Percentiles rank a stretch among this genome's conserved stretches.
Evolutionary conservation across 805 yeast species (phyloP).

Genomic region (Teunomyces panamensis): DNA sequence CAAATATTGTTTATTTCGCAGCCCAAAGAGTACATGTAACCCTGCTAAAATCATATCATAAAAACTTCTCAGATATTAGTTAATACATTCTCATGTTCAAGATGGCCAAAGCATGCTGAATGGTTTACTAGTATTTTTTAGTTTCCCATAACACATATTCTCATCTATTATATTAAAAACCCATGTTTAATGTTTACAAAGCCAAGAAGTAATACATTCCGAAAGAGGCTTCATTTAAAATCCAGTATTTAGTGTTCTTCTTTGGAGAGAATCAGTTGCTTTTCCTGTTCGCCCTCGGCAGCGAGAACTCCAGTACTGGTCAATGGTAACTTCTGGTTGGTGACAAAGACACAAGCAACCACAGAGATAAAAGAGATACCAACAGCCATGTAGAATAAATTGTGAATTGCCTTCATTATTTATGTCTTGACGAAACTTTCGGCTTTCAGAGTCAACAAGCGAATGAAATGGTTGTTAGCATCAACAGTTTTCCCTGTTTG

Average conservation of each 20-base stretch:
- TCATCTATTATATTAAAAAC: neutral
- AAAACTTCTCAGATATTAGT: too few relatives aligned
- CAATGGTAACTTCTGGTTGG: constrained; percentile 40
- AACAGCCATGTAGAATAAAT: constrained; percentile 39
- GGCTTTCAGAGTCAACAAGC: constrained; percentile 19
- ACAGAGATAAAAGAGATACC: constrained; percentile 33
- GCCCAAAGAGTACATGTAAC: too few relatives aligned
- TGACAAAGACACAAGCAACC: constrained; percentile 31
- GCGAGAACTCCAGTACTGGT: neutral
- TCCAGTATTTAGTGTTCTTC: neutral
- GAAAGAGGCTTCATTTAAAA: neutral
- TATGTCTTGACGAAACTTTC: constrained; percentile 23
- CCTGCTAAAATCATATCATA: too few relatives aligned
- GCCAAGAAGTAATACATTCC: neutral
- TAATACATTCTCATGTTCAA: too few relatives aligned
- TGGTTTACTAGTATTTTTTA: too few relatives aligned
- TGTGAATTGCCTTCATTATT: constrained; percentile 36
- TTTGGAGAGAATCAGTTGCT: neutral
- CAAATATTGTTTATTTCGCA: too few relatives aligned
- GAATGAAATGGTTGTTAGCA: constrained; percentile 12
- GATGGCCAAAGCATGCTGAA: too few relatives aligned
- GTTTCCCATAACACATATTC: too few relatives aligned
- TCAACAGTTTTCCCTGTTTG: constrained; percentile 13
- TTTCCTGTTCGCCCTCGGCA: neutral
- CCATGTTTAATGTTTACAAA: neutral